Base-by-base conservation (phyloP, 2,329 filamentous ascomycete genomes). In the Metarhizium sp. region DNA sequence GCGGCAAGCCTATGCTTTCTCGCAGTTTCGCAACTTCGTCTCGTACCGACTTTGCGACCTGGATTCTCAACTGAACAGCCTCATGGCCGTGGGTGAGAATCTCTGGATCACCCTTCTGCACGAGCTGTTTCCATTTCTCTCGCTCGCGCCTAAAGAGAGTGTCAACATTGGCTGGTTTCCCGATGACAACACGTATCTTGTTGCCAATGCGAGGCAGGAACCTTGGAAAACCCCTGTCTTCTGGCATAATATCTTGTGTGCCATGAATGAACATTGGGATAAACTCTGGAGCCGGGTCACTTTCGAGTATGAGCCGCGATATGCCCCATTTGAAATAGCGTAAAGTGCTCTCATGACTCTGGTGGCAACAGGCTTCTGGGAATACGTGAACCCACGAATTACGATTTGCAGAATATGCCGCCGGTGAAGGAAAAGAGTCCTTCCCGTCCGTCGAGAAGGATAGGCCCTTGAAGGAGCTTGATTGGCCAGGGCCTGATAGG, bases 251-350 rank as follows among this genome's bases (percentile, higher is more conserved):
- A 57, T 87, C 74, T 67, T 96, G 88, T 16, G 88, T 88, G 32
- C 94, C 94, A 64, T 96, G 90, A 51, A 97, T 86, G 77, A 95
- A 99, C 73, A 99, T 92, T 47, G 94, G 91, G 40, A 99, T 81
- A 20, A 99, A 81, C 62, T 95, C 89, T 0, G 94, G 94, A 59
- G 88, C 85, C 3, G 90, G 90, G 51, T 92, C 88, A 50, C 87
- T 83, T 71, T 99, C 94, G 50, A 99, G 82, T 56, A 99, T 94
- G 56, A 97, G 78, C 2, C 94, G 84, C 6, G 92, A 90, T 2
- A 97, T 79, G 1, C 94, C 94, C 94, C 94, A 99, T 75, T 96
- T 96, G 81, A 97, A 97, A 73, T 99, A 99, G 34, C 94, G 87
- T 78, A 97, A 86, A 7, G 86, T 83, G 63, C 85, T 84, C 46